Base-by-base conservation (phyloP, 768 basidiomycete genomes). In the Sporobolomyces roseus region DNA sequence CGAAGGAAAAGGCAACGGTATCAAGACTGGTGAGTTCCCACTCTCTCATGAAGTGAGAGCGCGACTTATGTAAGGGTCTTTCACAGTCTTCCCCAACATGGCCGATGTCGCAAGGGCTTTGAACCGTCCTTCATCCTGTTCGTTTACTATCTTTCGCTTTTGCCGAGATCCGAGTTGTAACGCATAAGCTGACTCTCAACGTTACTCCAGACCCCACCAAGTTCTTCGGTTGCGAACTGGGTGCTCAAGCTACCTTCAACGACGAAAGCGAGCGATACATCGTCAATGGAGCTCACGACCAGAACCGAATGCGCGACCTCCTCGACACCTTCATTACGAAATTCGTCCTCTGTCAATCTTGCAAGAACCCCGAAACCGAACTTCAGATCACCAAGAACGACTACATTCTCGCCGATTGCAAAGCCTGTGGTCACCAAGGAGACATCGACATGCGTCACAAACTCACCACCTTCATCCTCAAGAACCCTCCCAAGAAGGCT, bases 281-380 rank as follows among this genome's bases (percentile, higher is more conserved):
- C 73, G 94, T 98, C 80, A 98, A 98, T 75, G 96, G 96, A 54
- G 91, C 91, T 32, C 96, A 99, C 78, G 87, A 96, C 72, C 88
- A 91, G 48, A 81, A 85, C 50, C 89, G 93, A 66, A 86, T 99
- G 33, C 89, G 93, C 65, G 94, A 98, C 79, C 86, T 99, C 21
- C 88, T 99, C 75, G 94, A 98, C 79, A 85, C 80, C 54, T 99
- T 98, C 84, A 99, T 99, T 82, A 91, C 94, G 75, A 97, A 97
- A 80, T 99, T 96, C 74, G 92, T 99, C 50, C 87, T 99, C 21
- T 99, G 96, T 82, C 88, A 87, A 66, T 85, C 89, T 14, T 99
- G 96, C 88, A 97, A 98, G 83, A 99, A 99, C 78, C 96, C 96
- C 16, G 96, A 99, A 81, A 99, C 96, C 36, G 93, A 97, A 76